phyloP scores from a whole-genome alignment of 306 rosid species.

The Castanea sativa region DNA sequence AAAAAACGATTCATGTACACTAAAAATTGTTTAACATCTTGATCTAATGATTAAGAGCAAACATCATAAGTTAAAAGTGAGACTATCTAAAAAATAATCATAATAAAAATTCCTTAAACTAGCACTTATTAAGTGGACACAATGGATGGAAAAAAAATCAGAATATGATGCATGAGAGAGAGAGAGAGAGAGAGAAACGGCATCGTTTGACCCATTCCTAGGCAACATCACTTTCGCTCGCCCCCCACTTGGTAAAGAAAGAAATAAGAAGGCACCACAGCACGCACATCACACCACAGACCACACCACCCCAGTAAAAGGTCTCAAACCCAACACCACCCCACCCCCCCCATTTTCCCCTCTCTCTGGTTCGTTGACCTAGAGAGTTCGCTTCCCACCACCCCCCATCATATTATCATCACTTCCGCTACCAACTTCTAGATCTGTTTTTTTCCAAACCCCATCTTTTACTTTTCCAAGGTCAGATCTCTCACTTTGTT shows the following conservation, averaged over 20 bases:
- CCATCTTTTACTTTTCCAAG: slow-evolving; percentile 28
- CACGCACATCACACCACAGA: background rate
- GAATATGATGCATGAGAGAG: no score
- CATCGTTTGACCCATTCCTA: slow-evolving; percentile 1
- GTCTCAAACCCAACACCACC: background rate
- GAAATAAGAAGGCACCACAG: background rate
- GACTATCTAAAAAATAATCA: no score
- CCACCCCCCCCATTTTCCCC: slow-evolving; percentile 3
- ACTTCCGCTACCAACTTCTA: background rate
- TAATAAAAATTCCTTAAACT: no score
- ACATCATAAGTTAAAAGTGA: no score
- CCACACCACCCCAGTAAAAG: slow-evolving; percentile 6
- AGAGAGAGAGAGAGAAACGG: background rate
- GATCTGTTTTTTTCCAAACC: slow-evolving; percentile 34
- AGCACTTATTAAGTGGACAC: no score
- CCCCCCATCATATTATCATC: background rate
- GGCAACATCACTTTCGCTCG: slow-evolving; percentile 15
- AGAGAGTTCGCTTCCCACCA: slow-evolving; percentile 11
- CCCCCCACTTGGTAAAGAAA: slow-evolving; percentile 14
- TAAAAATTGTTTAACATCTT: no score
- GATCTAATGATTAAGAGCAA: no score
- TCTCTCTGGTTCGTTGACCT: slow-evolving; percentile 53
- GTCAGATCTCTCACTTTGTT: slow-evolving; percentile 46
- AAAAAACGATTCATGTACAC: no score
- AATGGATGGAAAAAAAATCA: no score